A percentile compares a stretch with the other conserved stretches of the same genome.
Conservation (phyloP, 163 green algal genomes). For the Volvox carteri region DNA sequence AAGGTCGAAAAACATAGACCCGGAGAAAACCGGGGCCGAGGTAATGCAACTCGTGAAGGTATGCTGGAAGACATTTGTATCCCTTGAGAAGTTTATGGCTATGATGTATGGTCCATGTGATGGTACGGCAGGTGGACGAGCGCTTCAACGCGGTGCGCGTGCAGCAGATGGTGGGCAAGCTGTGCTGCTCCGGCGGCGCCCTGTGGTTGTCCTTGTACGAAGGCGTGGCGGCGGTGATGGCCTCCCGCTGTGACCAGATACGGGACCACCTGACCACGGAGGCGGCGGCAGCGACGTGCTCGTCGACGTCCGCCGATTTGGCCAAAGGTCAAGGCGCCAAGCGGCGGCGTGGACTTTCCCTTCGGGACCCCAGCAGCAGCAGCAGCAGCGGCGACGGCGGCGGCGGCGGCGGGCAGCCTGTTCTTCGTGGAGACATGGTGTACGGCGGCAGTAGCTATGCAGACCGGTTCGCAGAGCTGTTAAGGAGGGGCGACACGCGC, state of each 20-base stretch:
- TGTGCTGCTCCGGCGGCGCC: not conserved
- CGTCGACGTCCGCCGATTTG: no score
- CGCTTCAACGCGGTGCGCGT: slow-evolving; percentile 45
- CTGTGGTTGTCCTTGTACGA: slow-evolving; percentile 30
- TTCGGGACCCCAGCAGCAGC: not conserved
- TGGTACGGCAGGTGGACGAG: slow-evolving; percentile 28
- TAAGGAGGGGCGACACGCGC: slow-evolving; percentile 30
- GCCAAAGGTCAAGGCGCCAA: not conserved
- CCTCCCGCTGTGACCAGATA: slow-evolving; percentile 4
- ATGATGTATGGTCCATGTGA: not conserved
- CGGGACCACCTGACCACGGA: not conserved
- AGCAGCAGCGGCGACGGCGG: not conserved
- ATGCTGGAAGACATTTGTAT: not conserved
- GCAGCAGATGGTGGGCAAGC: slow-evolving; percentile 47
- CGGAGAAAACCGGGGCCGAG: not conserved
- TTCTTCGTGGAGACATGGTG: slow-evolving; percentile 31
- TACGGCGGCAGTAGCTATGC: slow-evolving; percentile 48
- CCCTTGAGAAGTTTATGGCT: no score
- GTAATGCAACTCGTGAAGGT: not conserved
- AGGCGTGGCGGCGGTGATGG: slow-evolving; percentile 30
- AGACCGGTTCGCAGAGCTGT: slow-evolving; percentile 31
- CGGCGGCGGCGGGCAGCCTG: not conserved
- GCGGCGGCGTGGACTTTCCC: no score
- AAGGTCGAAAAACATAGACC: not conserved
- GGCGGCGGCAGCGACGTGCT: slow-evolving; percentile 1